These are phyloP conservation scores for Coccomyxa sp. DNA, from an alignment of 139 green algal genomes.

Conservation along the genomic window DNA sequence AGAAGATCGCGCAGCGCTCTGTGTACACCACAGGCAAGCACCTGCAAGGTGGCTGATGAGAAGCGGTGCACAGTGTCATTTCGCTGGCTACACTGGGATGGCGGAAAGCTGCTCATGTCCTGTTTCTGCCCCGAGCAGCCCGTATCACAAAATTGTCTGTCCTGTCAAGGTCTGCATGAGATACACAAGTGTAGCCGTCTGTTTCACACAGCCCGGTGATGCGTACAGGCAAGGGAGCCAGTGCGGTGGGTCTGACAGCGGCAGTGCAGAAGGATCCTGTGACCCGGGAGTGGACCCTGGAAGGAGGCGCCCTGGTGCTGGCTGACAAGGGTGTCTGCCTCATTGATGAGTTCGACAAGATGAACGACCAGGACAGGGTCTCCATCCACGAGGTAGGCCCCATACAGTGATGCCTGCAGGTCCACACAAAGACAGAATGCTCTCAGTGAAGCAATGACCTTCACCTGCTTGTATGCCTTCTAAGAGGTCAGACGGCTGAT, in stretches of 20 bases:
- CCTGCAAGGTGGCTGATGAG: too few species aligned
- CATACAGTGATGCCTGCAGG: too few species aligned
- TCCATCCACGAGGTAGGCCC: constrained; percentile 52
- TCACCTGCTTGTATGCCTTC: not conserved
- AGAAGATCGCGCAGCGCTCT: constrained; percentile 86
- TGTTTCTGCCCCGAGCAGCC: too few species aligned
- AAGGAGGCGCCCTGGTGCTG: constrained; percentile 96
- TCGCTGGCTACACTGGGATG: too few species aligned
- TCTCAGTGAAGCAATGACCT: too few species aligned
- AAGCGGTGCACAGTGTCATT: too few species aligned
- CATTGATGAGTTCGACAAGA: constrained; percentile 99
- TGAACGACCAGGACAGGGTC: constrained; percentile 97
- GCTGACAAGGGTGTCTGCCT: constrained; percentile 95
- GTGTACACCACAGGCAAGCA: constrained; percentile 88
- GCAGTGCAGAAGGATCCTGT: constrained; percentile 92
- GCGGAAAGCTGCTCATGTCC: too few species aligned
- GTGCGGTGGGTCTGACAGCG: constrained; percentile 94
- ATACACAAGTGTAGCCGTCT: too few species aligned
- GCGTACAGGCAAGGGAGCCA: constrained; percentile 88
- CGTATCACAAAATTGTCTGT: too few species aligned
- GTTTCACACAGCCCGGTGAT: not conserved
- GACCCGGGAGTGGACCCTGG: constrained; percentile 96
- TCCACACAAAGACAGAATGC: too few species aligned
- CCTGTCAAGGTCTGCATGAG: too few species aligned
- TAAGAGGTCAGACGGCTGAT: not conserved